Conservation (phyloP, 768 basidiomycete genomes). For the Kwoniella mangroviensis region DNA sequence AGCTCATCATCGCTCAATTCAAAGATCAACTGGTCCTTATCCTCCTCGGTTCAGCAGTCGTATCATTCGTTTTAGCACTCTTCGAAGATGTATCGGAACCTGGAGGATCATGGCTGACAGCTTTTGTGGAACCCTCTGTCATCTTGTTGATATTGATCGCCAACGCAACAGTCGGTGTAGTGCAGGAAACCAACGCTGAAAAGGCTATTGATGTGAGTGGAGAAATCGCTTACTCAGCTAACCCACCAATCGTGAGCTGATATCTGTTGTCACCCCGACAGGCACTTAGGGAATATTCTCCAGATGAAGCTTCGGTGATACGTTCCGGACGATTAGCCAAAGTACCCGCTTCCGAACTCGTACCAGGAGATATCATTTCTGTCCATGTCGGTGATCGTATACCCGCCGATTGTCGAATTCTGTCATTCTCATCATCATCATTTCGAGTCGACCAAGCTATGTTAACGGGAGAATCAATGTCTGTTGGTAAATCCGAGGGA, state of each 20-base stretch:
- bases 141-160: constrained; percentile 94
- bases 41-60: constrained; percentile 86
- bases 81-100: constrained; percentile 76
- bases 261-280: constrained; percentile 51
- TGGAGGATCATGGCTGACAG: constrained; percentile 67
- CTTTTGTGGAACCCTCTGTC: constrained; percentile 93
- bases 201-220: constrained; percentile 89
- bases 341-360: constrained; percentile 84
- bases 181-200: constrained; percentile 96
- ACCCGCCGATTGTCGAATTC: constrained; percentile 88
- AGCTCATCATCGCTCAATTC: constrained; percentile 97
- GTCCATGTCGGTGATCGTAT: constrained; percentile 94
- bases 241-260: too few species aligned
- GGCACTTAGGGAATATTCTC: constrained; percentile 96
- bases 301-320: constrained; percentile 90
- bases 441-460: constrained; percentile 96
- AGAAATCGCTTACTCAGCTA: too few species aligned
- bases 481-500: constrained; percentile 78
- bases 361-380: constrained; percentile 90
- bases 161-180: constrained; percentile 95
- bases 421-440: constrained; percentile 87
- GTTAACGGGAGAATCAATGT: constrained; percentile 89
- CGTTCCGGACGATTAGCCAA: constrained; percentile 72
- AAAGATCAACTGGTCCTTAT: constrained; percentile 98
- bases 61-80: constrained; percentile 89